Conservation (phyloP, 495 filamentous ascomycete genomes). For the Hyaloscypha variabilis region DNA sequence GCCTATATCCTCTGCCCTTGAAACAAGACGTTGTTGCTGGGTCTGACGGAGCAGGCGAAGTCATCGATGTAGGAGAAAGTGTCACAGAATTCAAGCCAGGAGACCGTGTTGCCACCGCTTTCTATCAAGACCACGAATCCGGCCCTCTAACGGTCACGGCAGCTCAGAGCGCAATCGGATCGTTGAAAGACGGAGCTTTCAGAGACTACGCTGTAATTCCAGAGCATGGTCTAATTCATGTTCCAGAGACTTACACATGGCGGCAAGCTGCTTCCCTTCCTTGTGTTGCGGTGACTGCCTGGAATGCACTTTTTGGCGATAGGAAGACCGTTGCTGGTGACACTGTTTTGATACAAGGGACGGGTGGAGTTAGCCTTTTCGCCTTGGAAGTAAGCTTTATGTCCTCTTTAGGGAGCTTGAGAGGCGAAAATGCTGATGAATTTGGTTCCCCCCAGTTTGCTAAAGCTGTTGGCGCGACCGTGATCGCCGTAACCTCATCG, state of each 20-base stretch:
- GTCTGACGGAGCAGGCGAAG: constrained; percentile 75
- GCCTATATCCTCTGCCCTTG: constrained; percentile 65
- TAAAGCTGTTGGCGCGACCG: constrained; percentile 74
- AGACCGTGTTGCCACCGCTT: constrained; percentile 71
- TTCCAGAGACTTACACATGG: constrained; percentile 62
- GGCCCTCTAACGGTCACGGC: constrained; percentile 51
- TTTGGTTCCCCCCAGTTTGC: constrained; percentile 61
- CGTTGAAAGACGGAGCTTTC: constrained; percentile 67
- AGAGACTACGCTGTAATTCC: constrained; percentile 70
- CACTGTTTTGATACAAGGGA: constrained; percentile 74
- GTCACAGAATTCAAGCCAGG: constrained; percentile 62
- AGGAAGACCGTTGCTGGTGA: constrained; percentile 66
- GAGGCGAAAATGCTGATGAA: background rate
- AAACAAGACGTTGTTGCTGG: constrained; percentile 60
- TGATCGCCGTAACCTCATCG: constrained; percentile 78
- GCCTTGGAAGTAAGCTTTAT: constrained; percentile 53
- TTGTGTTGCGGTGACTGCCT: constrained; percentile 76
- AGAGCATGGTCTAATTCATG: constrained; percentile 66
- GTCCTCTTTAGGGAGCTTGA: background rate
- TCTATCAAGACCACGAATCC: constrained; percentile 73
- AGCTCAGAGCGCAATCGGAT: constrained; percentile 62
- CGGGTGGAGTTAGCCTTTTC: constrained; percentile 79
- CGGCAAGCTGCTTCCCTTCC: constrained; percentile 66
- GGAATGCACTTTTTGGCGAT: constrained; percentile 79
- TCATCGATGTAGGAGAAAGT: constrained; percentile 65